Evolutionary conservation across 495 filamentous ascomycete genomes (phyloP).

Genomic region (Elaphomyces granulatus): DNA sequence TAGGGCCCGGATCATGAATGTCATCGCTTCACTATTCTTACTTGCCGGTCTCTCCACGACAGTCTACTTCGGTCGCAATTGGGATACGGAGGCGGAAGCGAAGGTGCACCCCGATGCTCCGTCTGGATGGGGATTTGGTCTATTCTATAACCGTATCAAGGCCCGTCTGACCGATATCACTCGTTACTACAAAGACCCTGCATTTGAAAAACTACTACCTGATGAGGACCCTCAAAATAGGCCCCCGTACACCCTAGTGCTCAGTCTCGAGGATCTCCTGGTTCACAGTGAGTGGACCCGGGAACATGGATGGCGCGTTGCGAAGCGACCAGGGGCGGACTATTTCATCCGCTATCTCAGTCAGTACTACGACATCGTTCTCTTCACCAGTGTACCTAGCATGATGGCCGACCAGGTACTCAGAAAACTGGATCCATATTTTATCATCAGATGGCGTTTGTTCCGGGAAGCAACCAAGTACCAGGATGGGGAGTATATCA

Average conservation of each 20-base stretch:
- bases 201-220: slow-evolving; percentile 86
- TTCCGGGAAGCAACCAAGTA: slow-evolving; percentile 92
- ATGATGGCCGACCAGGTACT: slow-evolving; percentile 74
- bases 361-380: slow-evolving; percentile 93
- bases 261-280: slow-evolving; percentile 86
- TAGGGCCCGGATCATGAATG: slow-evolving; percentile 53
- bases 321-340: slow-evolving; percentile 89
- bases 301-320: slow-evolving; percentile 88
- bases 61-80: slow-evolving; percentile 69
- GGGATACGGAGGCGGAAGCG: slow-evolving; percentile 61
- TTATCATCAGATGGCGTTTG: slow-evolving; percentile 87
- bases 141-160: slow-evolving; percentile 65
- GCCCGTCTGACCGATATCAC: slow-evolving; percentile 59
- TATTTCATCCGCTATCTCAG: slow-evolving; percentile 94
- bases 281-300: slow-evolving; percentile 88
- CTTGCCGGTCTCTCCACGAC: slow-evolving; percentile 36
- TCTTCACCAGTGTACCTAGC: slow-evolving; percentile 79
- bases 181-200: slow-evolving; percentile 89
- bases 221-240: slow-evolving; percentile 69
- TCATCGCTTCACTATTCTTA: slow-evolving; percentile 43
- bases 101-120: slow-evolving; percentile 51
- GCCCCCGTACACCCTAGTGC: slow-evolving; percentile 82
- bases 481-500: slow-evolving; percentile 88
- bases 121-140: slow-evolving; percentile 53
- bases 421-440: slow-evolving; percentile 90